Percentiles rank a stretch among this genome's conserved stretches.
phyloP scores from a whole-genome alignment of 768 basidiomycete species.

The Hygrophoropsis aurantiaca region DNA sequence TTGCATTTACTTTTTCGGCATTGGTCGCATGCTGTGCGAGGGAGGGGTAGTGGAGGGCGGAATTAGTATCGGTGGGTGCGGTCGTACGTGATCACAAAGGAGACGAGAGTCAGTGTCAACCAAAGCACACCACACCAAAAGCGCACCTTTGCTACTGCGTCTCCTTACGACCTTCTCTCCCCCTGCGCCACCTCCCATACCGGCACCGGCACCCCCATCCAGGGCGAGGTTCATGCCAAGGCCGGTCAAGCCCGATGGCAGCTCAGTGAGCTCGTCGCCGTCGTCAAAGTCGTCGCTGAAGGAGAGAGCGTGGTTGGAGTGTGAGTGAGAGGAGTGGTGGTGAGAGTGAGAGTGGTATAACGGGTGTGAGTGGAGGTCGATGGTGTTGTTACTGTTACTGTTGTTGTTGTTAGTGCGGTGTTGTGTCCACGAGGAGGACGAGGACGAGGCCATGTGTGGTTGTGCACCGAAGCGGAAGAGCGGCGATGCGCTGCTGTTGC shows the following conservation, averaged over 20 bases:
- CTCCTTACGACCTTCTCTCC: slow-evolving; percentile 62
- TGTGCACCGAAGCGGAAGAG: too few relatives aligned
- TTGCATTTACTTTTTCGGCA: slow-evolving; percentile 90
- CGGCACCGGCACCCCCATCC: slow-evolving; percentile 9
- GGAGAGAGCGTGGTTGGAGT: slow-evolving; percentile 30
- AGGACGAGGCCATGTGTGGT: too few relatives aligned
- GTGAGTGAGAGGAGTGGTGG: too few relatives aligned
- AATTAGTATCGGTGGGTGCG: too few relatives aligned
- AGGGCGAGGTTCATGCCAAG: slow-evolving; percentile 22
- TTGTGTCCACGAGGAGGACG: too few relatives aligned
- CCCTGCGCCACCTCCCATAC: slow-evolving; percentile 15
- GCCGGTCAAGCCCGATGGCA: slow-evolving; percentile 29
- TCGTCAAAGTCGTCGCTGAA: slow-evolving; percentile 69
- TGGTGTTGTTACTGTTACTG: too few relatives aligned
- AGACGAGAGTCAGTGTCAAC: slow-evolving; percentile 7
- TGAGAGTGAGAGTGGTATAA: too few relatives aligned
- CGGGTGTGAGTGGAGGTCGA: too few relatives aligned
- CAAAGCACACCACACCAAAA: not conserved
- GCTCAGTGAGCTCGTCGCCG: slow-evolving; percentile 50
- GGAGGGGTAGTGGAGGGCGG: not conserved
- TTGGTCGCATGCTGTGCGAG: slow-evolving; percentile 72
- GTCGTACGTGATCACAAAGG: too few relatives aligned
- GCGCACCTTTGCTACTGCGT: slow-evolving; percentile 73
- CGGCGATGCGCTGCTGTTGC: too few relatives aligned
- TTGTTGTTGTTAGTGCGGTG: too few relatives aligned